Evolutionary conservation across 805 yeast species (phyloP), one percentile per base, ranked within the genome.

Genomic region (Starmerella sp.): DNA sequence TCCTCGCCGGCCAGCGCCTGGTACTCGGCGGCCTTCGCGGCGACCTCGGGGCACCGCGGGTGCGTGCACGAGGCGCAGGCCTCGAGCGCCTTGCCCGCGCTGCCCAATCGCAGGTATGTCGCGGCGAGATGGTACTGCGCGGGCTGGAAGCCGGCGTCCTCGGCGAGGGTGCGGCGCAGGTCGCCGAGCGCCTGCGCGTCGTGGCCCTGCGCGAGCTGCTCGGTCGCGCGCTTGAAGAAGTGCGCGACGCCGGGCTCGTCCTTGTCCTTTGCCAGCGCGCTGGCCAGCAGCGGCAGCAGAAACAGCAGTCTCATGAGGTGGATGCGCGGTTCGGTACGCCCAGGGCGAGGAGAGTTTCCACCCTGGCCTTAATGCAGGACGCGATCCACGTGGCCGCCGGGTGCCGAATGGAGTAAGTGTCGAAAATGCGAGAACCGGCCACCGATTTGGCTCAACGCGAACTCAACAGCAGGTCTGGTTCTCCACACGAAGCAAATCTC

Each of bases 191-290:
- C 75, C 51, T 63, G 65, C 34, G 48, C 47, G 31, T 68, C 69
- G 34, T 61, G 62, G 22, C 73, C 72, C 31, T 66, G 57, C 2
- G 70, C 65, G 30, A 70, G 62, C 46, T 66, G 64, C 43, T 71
- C 69, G 3, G 69, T 66, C 8, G 72, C 73, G 15, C 75, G 66
- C 56, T 67, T 66, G 62, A 67, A 72, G 32, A 64, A 58, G 29
- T 66, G 65, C 53, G 69, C 61, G 6, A 60, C 57, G 10, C 51
- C 43, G 6, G 50, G 49, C 34, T 51, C 50, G 10, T 35, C 50
- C 14, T 44, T 44, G n/a, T 44, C 48, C 28, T n/a, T 30, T 30
- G 48, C 48, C 6, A 44, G 48, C 48, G 9, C 48, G 28, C 48
- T 28, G 36, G 30, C 48, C 48, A 44, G 48, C 48, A 44, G 48